A percentile compares a stretch with the other conserved stretches of the same genome.
phyloP scores from a whole-genome alignment of 139 green algal species.

The Chlorella sp. region DNA sequence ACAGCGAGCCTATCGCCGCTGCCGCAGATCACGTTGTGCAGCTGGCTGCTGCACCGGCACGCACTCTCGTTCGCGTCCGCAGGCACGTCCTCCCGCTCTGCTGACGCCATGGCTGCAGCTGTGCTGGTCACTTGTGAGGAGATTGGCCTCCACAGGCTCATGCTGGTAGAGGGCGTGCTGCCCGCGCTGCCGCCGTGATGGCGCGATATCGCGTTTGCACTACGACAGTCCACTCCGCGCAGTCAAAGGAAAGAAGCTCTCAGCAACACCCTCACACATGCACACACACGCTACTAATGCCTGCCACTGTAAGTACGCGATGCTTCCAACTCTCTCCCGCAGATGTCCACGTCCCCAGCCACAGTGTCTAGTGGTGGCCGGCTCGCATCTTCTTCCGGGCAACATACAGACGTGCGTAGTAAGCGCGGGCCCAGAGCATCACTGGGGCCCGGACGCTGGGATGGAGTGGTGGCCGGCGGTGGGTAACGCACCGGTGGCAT shows the following conservation, averaged over 20 bases:
- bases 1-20: neutral
- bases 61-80: neutral
- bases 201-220: neutral
- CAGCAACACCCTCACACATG: neutral
- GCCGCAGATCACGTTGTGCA: neutral
- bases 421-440: too few species aligned
- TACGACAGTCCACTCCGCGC: neutral
- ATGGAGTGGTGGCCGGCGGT: too few species aligned
- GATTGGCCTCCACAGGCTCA: neutral
- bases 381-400: too few species aligned
- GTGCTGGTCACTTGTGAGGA: neutral
- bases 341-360: too few species aligned
- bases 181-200: neutral
- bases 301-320: too few species aligned
- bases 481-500: too few species aligned
- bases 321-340: too few species aligned
- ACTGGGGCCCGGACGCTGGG: too few species aligned
- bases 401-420: too few species aligned
- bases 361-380: too few species aligned
- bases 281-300: too few species aligned
- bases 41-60: neutral
- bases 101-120: neutral
- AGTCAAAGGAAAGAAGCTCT: neutral
- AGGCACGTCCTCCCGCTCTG: neutral
- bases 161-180: neutral